Percentiles rank a stretch among this genome's conserved stretches.
Conservation (phyloP, 2,329 filamentous ascomycete genomes). For the Stagonosporopsis chrysanthemi region DNA sequence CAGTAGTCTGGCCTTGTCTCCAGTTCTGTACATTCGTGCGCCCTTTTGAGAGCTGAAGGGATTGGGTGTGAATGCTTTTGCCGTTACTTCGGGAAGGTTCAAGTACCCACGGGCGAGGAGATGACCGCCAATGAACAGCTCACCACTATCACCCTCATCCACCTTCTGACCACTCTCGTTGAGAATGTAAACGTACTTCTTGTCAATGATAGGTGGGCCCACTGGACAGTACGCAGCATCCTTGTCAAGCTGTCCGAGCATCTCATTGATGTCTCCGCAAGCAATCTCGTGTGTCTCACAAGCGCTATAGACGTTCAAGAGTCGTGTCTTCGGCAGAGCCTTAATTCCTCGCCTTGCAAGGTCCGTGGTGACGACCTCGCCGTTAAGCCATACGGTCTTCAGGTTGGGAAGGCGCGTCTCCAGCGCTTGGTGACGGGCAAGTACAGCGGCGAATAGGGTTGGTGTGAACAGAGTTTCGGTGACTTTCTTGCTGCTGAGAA, state of each 20-base stretch:
- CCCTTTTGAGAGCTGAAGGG: conserved; percentile 67
- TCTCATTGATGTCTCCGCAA: conserved; percentile 75
- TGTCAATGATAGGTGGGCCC: conserved; percentile 70
- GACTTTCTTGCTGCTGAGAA: conserved; percentile 70
- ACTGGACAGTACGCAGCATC: conserved; percentile 75
- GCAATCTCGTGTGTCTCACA: conserved; percentile 84
- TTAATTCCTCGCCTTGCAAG: conserved; percentile 72
- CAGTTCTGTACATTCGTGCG: conserved; percentile 77
- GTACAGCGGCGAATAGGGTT: conserved; percentile 76
- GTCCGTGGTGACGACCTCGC: conserved; percentile 82
- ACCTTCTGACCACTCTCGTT: conserved; percentile 73
- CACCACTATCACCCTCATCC: conserved; percentile 67
- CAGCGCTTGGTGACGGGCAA: conserved; percentile 73
- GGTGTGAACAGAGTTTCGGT: conserved; percentile 87
- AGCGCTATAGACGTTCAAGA: conserved; percentile 83
- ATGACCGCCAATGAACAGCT: conserved; percentile 78
- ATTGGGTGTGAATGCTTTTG: conserved; percentile 73
- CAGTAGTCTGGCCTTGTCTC: conserved; percentile 73
- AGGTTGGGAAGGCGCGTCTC: conserved; percentile 69
- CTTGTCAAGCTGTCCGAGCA: conserved; percentile 63
- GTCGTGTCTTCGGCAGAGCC: conserved; percentile 71
- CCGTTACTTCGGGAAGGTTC: conserved; percentile 79
- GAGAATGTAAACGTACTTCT: conserved; percentile 74
- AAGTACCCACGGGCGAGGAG: conserved; percentile 76
- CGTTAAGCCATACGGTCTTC: conserved; percentile 79